Base-by-base conservation (phyloP, 1,139 yeast genomes). In the Ogataea hybrid region DNA sequence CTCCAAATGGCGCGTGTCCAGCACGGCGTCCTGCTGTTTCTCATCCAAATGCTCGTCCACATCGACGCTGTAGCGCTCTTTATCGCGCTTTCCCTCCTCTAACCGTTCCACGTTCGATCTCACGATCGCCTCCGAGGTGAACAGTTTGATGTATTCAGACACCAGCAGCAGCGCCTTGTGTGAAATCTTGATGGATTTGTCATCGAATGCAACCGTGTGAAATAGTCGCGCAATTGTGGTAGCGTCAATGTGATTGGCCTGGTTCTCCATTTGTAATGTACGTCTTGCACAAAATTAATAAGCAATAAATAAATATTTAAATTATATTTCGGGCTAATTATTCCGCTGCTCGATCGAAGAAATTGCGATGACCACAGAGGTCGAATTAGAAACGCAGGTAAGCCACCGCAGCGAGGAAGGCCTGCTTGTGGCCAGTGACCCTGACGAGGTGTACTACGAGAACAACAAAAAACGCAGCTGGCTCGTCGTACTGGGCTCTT, bases 91-190 rank as follows among this genome's bases (percentile, higher is more conserved):
- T 9, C 41, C 36, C 33, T 59, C 62, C n/a, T 47, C 51, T 7
- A 56, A 14, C 34, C 80, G 53, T 46, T 68, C 75, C 47, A 81
- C 85, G 44, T 80, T 73, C 2, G 89, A 73, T 47, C 90, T 58
- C 11, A 75, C 56, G 2, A 81, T 71, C 0, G 88, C 87, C 59
- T 83, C 89, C 42, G 75, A 69, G 11, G 83, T 71, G 54, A 82
- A 82, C 49, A 81, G 61, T 35, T 75, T 69, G 33, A 81, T 68
- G 52, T 83, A 83, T 51, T 77, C 82, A 1, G 79, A 65, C 1
- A 80, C 68, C 28, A 76, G 61, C 20, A 71, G 70, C 4, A 81
- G 57, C 0, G 84, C 68, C 25, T 70, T 72, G 63, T 38, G 49
- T 11, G 35, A 46, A 39, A 34, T 50, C 22, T 42, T 39, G 30